Percentiles rank a stretch among this genome's conserved stretches.
phyloP scores from a whole-genome alignment of 768 basidiomycete genomes.

The Daedaleopsis nitida region DNA sequence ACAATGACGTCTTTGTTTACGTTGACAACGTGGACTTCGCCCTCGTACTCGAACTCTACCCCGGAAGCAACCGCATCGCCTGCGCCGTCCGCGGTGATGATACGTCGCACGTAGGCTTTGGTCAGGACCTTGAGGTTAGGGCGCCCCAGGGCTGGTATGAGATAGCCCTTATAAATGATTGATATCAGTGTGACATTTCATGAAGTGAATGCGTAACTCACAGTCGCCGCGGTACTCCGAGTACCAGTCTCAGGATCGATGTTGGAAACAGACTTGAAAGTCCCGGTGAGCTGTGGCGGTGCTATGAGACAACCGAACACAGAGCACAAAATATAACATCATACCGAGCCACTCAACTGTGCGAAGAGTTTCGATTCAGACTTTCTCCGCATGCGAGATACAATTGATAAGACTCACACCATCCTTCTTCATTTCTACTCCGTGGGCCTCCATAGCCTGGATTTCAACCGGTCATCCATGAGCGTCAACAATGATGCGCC shows the following conservation, averaged over 20 bases:
- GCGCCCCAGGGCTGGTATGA: slow-evolving; percentile 25
- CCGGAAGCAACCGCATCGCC: slow-evolving; percentile 33
- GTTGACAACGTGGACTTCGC: slow-evolving; percentile 30
- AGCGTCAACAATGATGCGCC: too few species aligned
- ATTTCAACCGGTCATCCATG: too few species aligned
- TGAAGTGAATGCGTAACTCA: slow-evolving; percentile 3
- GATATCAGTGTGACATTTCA: neutral
- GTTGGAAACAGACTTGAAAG: slow-evolving; percentile 10
- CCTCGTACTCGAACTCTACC: slow-evolving; percentile 36
- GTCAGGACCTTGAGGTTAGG: slow-evolving; percentile 34
- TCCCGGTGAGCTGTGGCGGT: slow-evolving; percentile 6
- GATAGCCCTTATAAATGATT: slow-evolving; percentile 16
- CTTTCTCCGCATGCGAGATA: too few species aligned
- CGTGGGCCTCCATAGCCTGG: too few species aligned
- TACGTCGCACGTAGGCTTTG: slow-evolving; percentile 21
- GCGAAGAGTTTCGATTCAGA: too few species aligned
- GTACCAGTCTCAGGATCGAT: slow-evolving; percentile 24
- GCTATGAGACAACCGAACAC: too few species aligned
- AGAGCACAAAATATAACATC: too few species aligned
- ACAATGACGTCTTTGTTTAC: slow-evolving; percentile 48
- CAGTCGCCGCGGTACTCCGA: slow-evolving; percentile 28
- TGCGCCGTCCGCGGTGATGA: slow-evolving; percentile 13
- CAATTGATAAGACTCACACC: too few species aligned
- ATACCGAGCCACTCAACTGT: too few species aligned
- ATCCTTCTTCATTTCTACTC: too few species aligned